Conservation (phyloP, 371 early-diverging fungal genomes). For the Mortierella sp. region DNA sequence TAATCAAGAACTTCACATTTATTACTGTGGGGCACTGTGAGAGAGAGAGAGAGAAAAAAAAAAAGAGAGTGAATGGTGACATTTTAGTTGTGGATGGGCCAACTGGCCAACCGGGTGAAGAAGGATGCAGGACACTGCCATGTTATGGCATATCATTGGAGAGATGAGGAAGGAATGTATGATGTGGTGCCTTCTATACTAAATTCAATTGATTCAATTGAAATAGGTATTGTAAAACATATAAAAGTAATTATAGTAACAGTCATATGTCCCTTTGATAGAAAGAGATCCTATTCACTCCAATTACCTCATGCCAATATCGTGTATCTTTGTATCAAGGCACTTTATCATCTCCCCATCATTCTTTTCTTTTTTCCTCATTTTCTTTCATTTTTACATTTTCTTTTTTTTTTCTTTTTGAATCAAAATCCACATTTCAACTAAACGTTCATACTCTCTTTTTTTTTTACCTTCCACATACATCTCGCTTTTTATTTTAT, state of each 20-base stretch:
- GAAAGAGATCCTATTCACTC: too few species aligned
- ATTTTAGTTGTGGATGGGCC: background rate
- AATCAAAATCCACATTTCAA: background rate
- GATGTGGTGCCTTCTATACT: too few species aligned
- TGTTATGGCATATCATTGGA: background rate
- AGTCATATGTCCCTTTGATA: too few species aligned
- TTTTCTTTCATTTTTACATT: slow-evolving; percentile 5
- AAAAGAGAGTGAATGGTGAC: background rate
- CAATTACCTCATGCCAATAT: too few species aligned
- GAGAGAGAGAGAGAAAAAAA: too few species aligned
- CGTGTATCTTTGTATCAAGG: too few species aligned
- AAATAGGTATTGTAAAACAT: too few species aligned
- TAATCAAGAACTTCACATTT: too few species aligned
- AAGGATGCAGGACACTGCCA: background rate
- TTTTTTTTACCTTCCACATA: background rate
- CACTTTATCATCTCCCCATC: background rate
- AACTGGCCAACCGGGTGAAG: background rate
- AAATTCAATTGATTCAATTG: too few species aligned
- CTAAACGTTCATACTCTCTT: background rate
- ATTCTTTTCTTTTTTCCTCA: background rate
- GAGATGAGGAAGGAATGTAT: too few species aligned
- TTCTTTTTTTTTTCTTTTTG: slow-evolving; percentile 7
- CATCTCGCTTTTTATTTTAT: background rate
- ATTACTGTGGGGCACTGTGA: too few species aligned
- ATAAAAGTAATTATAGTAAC: too few species aligned